Base-by-base conservation (phyloP, 2,329 filamentous ascomycete species). In the Tolypocladium guangdongense region DNA sequence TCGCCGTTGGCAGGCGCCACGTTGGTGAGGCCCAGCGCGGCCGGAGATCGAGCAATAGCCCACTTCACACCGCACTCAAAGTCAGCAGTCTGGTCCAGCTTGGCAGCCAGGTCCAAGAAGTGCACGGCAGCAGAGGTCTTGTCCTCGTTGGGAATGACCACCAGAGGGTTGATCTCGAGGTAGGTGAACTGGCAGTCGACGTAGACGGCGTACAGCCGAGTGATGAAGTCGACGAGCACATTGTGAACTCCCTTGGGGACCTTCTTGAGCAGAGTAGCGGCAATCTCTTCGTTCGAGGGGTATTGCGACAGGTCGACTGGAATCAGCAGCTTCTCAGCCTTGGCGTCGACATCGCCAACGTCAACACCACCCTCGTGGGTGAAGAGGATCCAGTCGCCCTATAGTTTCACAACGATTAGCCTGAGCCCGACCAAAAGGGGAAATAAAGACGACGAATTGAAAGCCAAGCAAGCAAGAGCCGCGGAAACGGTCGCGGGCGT, bases 171-270 rank as follows among this genome's bases (percentile, higher is more conserved):
- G 81, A 99, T 99, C 77, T 99, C 93, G 64, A 99, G 90, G 80
- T 99, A 99, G 68, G 93, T 97, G 83, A 99, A 99, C 76, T 99
- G 93, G 84, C 89, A 95, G 81, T 99, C 93, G 60, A 97, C 93
- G 69, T 97, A 99, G 77, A 99, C 93, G 65, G 92, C 93, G 71
- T 99, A 99, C 62, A 99, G 82, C 66, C 93, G 86, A 67, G 90
- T 90, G 78, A 99, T 99, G 82, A 99, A 99, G 82, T 99, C 93
- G 59, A 99, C 88, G 56, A 99, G 84, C 68, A 99, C 93, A 68
- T 96, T 96, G 83, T 99, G 93, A 51, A 99, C 81, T 71, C 92
- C 92, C 77, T 89, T 78, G 66, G 93, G 93, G 48, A 99, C 90
- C 74, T 99, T 93, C 75, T 86, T 91, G 70, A 99, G 80, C 58